Conservation (phyloP, 441 rosid genomes). For the Pelargonium exstipulatum region DNA sequence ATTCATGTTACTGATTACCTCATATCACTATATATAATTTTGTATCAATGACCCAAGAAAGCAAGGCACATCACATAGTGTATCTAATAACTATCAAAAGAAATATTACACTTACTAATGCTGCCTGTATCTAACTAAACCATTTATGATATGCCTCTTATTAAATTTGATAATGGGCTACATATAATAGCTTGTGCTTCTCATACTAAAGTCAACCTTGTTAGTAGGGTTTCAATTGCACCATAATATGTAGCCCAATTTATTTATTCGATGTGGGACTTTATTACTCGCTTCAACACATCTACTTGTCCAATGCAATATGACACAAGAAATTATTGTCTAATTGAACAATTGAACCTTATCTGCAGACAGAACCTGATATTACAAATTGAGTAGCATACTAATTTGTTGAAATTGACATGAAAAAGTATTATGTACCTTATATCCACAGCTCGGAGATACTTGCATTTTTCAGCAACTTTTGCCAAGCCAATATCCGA, state of each 20-base stretch:
- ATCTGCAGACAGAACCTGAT: not conserved
- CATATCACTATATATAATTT: not conserved
- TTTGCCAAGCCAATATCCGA: slow-evolving; percentile 54
- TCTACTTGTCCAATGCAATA: not conserved
- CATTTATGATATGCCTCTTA: too few species aligned
- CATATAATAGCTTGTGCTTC: too few species aligned
- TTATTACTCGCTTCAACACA: not conserved
- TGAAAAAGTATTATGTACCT: slow-evolving; percentile 35
- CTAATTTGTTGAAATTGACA: not conserved
- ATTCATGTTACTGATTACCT: not conserved
- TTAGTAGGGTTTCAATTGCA: too few species aligned
- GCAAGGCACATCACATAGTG: not conserved
- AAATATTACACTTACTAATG: not conserved
- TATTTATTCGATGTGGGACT: too few species aligned
- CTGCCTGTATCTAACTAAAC: not conserved
- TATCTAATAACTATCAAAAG: not conserved
- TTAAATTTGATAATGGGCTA: too few species aligned
- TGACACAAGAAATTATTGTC: not conserved
- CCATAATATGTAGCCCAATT: too few species aligned
- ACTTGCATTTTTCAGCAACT: slow-evolving; percentile 54
- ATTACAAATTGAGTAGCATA: slow-evolving; percentile 3
- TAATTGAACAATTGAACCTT: not conserved
- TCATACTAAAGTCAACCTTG: too few species aligned
- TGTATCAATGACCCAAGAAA: not conserved
- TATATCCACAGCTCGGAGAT: slow-evolving; percentile 72